phyloP scores from a whole-genome alignment of 1,284 basidiomycete species.

The Thelephora terrestris region DNA sequence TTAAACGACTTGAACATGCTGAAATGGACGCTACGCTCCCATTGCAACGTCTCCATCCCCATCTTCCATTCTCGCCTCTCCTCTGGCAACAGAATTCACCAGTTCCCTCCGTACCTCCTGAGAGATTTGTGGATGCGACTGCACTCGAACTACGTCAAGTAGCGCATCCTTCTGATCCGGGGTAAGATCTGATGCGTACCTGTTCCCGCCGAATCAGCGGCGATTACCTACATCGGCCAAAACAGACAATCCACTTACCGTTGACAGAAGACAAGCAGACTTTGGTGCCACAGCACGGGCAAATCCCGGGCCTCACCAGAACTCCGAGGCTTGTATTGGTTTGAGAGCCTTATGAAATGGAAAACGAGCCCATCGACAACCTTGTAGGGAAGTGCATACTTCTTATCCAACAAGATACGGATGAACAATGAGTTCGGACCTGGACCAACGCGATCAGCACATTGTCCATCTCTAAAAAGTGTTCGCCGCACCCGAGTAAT shows the following conservation, averaged over 20 bases:
- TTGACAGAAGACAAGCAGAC: conserved; percentile 89
- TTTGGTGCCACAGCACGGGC: conserved; percentile 98
- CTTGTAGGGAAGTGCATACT: conserved; percentile 97
- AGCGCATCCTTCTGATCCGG: conserved; percentile 97
- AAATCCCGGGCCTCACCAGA: conserved; percentile 64
- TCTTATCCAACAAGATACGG: conserved; percentile 95
- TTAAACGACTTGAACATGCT: no score
- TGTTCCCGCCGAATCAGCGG: conserved; percentile 21
- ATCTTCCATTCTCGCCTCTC: conserved; percentile 50
- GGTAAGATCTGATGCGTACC: conserved; percentile 94
- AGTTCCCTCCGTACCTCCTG: conserved; percentile 87
- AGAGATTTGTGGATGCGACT: conserved; percentile 84
- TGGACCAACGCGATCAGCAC: conserved; percentile 14
- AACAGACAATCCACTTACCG: conserved; percentile 40
- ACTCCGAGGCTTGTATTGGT: conserved; percentile 69
- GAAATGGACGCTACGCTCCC: background rate
- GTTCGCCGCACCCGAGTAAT: conserved; percentile 65
- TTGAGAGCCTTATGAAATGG: conserved; percentile 93
- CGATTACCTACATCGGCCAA: background rate
- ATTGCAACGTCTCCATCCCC: conserved; percentile 24
- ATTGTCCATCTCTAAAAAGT: background rate
- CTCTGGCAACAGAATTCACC: conserved; percentile 61
- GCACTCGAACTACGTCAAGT: conserved; percentile 85
- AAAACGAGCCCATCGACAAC: conserved; percentile 96
- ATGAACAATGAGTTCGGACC: conserved; percentile 97